phyloP scores from a whole-genome alignment of 257 asterid species.

The Lycium ferocissimum region DNA sequence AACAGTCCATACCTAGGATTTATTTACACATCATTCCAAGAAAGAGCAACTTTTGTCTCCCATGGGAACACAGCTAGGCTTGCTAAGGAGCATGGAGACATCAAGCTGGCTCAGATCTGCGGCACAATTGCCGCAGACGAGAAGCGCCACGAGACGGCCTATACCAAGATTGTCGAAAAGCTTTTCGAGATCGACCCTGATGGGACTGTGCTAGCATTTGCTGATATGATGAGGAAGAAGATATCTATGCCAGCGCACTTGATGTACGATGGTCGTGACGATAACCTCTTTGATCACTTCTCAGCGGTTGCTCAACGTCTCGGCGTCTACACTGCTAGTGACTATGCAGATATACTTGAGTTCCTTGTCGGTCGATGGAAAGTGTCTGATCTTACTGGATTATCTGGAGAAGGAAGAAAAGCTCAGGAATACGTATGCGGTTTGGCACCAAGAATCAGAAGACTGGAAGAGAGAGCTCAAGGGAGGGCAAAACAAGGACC shows the following conservation, averaged over 20 bases:
- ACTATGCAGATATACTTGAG: constrained; percentile 79
- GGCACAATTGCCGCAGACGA: constrained; percentile 82
- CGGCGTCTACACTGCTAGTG: constrained; percentile 72
- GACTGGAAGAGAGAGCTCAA: constrained; percentile 73
- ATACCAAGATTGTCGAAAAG: constrained; percentile 80
- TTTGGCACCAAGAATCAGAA: constrained; percentile 68
- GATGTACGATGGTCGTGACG: constrained; percentile 81
- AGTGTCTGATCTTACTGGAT: constrained; percentile 59
- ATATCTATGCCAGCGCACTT: constrained; percentile 88
- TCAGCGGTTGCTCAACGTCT: constrained; percentile 79
- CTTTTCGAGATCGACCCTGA: constrained; percentile 79
- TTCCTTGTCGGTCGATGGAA: constrained; percentile 76
- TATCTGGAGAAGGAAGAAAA: constrained; percentile 64
- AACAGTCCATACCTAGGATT: constrained; percentile 85
- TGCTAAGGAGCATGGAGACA: constrained; percentile 75
- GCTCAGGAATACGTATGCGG: constrained; percentile 82
- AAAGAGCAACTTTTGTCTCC: constrained; percentile 80
- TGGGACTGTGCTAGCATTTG: constrained; percentile 70
- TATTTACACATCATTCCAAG: constrained; percentile 87
- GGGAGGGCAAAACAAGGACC: constrained; percentile 61
- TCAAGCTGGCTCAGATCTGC: constrained; percentile 77
- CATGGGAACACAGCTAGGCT: constrained; percentile 84
- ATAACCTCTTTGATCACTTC: constrained; percentile 67
- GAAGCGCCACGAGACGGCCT: constrained; percentile 86
- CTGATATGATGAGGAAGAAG: constrained; percentile 88